Percentiles rank a stretch among this genome's conserved stretches.
phyloP scores from a whole-genome alignment of 1,284 basidiomycete species.

The Coriolopsis trogii region DNA sequence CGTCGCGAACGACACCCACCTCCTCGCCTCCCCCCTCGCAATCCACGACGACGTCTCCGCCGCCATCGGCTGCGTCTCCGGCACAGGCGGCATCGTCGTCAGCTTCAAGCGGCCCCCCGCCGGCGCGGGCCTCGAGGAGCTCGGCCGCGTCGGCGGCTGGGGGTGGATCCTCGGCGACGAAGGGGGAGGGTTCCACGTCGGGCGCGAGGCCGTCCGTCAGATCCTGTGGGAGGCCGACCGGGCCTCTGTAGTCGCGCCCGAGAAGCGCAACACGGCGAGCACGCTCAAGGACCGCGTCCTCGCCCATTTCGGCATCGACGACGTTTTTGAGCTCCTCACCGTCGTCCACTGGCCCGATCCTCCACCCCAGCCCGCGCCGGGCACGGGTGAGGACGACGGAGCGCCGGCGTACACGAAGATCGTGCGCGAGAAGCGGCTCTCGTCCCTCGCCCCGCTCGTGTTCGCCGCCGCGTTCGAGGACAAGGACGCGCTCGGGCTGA shows the following conservation, averaged over 20 bases:
- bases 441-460: slow-evolving; percentile 70
- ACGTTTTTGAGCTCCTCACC: slow-evolving; percentile 63
- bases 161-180: slow-evolving; percentile 85
- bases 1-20: slow-evolving; percentile 74
- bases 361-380: slow-evolving; percentile 18
- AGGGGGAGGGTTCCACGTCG: slow-evolving; percentile 76
- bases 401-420: slow-evolving; percentile 40
- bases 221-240: slow-evolving; percentile 61
- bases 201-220: slow-evolving; percentile 69
- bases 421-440: slow-evolving; percentile 72
- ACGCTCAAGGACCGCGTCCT: slow-evolving; percentile 44
- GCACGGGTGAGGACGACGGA: slow-evolving; percentile 12
- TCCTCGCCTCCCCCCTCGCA: slow-evolving; percentile 72
- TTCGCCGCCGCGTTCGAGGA: slow-evolving; percentile 72
- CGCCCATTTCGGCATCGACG: slow-evolving; percentile 54
- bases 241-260: slow-evolving; percentile 44
- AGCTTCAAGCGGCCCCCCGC: slow-evolving; percentile 56
- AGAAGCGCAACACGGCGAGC: slow-evolving; percentile 24
- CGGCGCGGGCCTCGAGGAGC: slow-evolving; percentile 47
- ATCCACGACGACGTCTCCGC: slow-evolving; percentile 57
- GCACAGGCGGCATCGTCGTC: slow-evolving; percentile 73
- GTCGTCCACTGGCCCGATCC: slow-evolving; percentile 63
- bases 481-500: slow-evolving; percentile 58
- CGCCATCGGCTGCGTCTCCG: slow-evolving; percentile 69
- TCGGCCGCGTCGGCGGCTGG: slow-evolving; percentile 77